Conservation (phyloP, 257 asterid genomes). For the Solanum dulcamara region DNA sequence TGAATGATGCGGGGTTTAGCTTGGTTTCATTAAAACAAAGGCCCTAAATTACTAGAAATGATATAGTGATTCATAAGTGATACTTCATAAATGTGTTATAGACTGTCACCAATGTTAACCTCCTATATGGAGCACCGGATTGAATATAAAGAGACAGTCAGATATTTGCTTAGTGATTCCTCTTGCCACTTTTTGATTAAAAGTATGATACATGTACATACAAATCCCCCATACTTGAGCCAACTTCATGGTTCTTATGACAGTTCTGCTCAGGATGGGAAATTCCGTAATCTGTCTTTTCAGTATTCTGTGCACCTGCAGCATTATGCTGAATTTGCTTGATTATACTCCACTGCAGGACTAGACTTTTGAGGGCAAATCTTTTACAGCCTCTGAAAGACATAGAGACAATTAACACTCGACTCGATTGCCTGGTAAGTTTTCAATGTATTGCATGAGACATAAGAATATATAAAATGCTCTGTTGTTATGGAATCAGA, state of each 20-base stretch:
- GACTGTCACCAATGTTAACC: not conserved
- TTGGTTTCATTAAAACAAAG: not conserved
- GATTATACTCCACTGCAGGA: slow-evolving; percentile 36
- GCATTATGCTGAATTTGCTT: not conserved
- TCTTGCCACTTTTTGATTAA: not conserved
- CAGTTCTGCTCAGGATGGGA: not conserved
- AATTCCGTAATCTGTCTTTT: not conserved
- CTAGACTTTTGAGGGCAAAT: slow-evolving; percentile 96
- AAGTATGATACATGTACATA: not conserved
- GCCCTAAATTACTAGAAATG: not conserved
- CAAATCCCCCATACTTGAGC: not conserved
- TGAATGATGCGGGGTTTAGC: not conserved
- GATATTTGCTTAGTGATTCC: not conserved
- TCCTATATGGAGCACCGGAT: not conserved
- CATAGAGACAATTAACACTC: slow-evolving; percentile 81
- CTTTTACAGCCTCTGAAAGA: slow-evolving; percentile 96
- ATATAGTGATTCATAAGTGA: not conserved
- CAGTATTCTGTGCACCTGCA: not conserved
- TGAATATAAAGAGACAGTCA: not conserved
- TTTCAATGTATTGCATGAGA: not conserved
- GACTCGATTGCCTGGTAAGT: slow-evolving; percentile 89
- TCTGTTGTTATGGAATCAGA: not conserved
- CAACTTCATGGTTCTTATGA: not conserved
- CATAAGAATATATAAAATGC: not conserved
- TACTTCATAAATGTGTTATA: not conserved